Conservation (phyloP, 1,284 basidiomycete species). For the Leccinum griseonigrum region DNA sequence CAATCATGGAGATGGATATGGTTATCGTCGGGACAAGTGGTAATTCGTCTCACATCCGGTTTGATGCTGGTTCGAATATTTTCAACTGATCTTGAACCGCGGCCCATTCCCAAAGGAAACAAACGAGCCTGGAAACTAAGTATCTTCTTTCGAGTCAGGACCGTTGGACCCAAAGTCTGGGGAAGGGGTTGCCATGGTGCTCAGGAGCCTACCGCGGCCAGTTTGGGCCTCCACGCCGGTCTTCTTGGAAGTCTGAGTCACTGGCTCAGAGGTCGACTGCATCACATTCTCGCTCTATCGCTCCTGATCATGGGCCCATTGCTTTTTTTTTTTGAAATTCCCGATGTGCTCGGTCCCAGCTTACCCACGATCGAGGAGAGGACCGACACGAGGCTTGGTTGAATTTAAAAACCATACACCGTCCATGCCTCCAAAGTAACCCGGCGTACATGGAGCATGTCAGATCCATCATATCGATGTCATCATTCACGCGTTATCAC, state of each 20-base stretch:
- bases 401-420: background rate
- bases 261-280: constrained; percentile 9
- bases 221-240: background rate
- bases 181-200: constrained; percentile 11
- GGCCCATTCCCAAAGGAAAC: background rate
- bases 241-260: background rate
- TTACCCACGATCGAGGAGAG: constrained; percentile 12
- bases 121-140: background rate
- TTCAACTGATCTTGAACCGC: background rate
- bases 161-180: background rate
- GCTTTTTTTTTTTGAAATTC: background rate
- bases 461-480: constrained; percentile 1
- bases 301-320: background rate
- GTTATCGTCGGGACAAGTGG: background rate
- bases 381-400: constrained; percentile 17
- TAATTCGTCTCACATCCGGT: constrained; percentile 3
- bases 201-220: background rate
- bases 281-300: background rate
- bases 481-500: constrained; percentile 17
- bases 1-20: background rate
- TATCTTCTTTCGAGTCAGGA: constrained; percentile 3
- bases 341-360: constrained; percentile 5
- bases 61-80: constrained; percentile 5
- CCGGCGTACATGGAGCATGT: background rate
- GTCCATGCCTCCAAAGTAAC: constrained; percentile 3